Evolutionary conservation across 371 early-diverging fungal species (phyloP), one percentile per base, ranked within the genome.

Genomic region (Apophysomyces elegans): DNA sequence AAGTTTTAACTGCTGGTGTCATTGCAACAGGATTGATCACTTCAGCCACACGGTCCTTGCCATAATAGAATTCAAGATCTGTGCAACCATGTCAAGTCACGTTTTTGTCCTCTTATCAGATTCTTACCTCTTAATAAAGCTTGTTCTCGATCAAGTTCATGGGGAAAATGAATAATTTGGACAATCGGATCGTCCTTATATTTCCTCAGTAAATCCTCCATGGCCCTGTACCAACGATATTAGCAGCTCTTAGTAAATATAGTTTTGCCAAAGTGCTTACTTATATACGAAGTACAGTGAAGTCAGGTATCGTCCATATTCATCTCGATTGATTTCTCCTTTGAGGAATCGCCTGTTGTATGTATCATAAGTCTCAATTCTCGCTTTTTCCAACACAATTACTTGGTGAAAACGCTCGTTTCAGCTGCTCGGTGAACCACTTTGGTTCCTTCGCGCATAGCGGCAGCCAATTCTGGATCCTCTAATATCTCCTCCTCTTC

Each of bases 401-500:
- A 77, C 85, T 77, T 85, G 61, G 81, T 72, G 62, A 85, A 85
- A 41, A 78, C 75, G 58, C 82, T 82, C 36, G 80, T 77, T 66
- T 82, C 86, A 37, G 83, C 83, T 38, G 77, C 79, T 57, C 76
- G 71, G 63, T 85, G 86, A 36, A 85, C 74, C 61, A 66, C 77
- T 67, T 82, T 82, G 64, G 86, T 85, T n/a, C 84, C 81, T 74
- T 85, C 84, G 45, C 76, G 68, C 79, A 79, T 75, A 38, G 70
- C 72, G 59, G 64, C 59, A 14, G 79, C 79, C 18, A 79, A 54
- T 60, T 77, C 72, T 37, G 77, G 77, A 26, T 77, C 65, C 45
- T 71, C 74, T 9, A 77, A 65, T 9, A 58, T 43, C 14, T 66
- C 63, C 12, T 18, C 26, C 14, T 64, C 58, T 18, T 46, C 16